A percentile compares a stretch with the other conserved stretches of the same genome.
These are phyloP conservation scores for Powellomyces hirtus DNA, from an alignment of 192 early-diverging fungal genomes.

Conservation along the genomic window DNA sequence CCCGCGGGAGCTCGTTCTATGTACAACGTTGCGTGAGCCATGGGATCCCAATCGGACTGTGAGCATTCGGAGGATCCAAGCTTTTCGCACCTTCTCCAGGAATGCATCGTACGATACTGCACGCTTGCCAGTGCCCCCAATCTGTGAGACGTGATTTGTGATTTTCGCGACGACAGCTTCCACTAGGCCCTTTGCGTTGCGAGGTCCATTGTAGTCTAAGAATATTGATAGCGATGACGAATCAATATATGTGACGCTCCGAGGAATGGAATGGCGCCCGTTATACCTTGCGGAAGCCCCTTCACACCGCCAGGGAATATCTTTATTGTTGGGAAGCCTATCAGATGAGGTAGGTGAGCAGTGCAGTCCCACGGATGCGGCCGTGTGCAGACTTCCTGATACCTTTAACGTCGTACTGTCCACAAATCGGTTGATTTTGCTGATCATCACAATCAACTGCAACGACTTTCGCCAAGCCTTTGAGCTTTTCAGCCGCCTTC, in stretches of 20 bases:
- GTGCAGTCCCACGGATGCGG: background rate
- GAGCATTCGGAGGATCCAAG: too few relatives aligned
- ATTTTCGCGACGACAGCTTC: constrained; percentile 57
- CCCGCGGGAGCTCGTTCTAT: constrained; percentile 54
- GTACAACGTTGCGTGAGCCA: too few relatives aligned
- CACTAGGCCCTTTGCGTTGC: constrained; percentile 72
- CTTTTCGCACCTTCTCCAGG: constrained; percentile 2
- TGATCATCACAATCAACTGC: constrained; percentile 91
- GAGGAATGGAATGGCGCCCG: background rate
- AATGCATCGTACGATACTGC: constrained; percentile 35
- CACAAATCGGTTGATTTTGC: constrained; percentile 72
- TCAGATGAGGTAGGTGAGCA: background rate
- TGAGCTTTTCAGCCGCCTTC: constrained; percentile 79
- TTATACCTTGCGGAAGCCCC: constrained; percentile 35
- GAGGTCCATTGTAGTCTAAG: constrained; percentile 69
- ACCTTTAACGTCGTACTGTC: constrained; percentile 78
- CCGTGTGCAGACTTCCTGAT: background rate
- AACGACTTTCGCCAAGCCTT: constrained; percentile 82
- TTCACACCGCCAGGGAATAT: constrained; percentile 64
- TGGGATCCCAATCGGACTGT: too few relatives aligned
- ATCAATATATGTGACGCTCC: background rate
- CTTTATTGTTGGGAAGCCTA: constrained; percentile 87
- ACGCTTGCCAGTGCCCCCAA: constrained; percentile 41
- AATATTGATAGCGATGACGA: background rate
- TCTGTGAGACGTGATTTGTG: constrained; percentile 51